Evolutionary conservation across 2,329 filamentous ascomycete genomes (phyloP), one percentile per base, ranked within the genome.

Genomic region (Coniochaeta sp.): DNA sequence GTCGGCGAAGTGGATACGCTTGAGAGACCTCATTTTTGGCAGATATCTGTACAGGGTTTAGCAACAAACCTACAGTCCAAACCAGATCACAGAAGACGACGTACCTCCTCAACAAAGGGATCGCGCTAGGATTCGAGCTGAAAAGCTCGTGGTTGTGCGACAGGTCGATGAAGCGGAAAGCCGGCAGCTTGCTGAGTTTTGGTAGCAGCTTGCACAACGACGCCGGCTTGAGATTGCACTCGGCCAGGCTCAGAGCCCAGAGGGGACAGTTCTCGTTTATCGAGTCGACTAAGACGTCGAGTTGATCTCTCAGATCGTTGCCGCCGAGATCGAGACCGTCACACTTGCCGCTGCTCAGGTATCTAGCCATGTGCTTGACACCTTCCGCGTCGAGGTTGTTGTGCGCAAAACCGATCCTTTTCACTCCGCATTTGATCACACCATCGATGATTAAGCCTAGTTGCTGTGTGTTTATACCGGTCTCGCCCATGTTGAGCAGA

Each of bases 301-400:
- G 76, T 47, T 83, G 78, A 34, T 84, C 79, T 52, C 78, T 73
- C 19, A 88, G 71, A 64, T 95, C 85, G 67, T 98, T 98, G 26
- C 92, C 91, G 44, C 92, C 91, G 14, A 98, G 76, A 71, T 98
- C 95, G 4, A 99, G 79, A 6, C 91, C 93, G 71, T 96, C 89
- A 66, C 93, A 98, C 57, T 87, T 82, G 0, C 89, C 89, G 24
- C 86, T 86, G 30, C 85, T 82, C 22, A 98, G 73, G 70, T 93
- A 98, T 59, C 84, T 84, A 32, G 89, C 81, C 32, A 97, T 83
- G 68, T 96, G 88, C 58, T 85, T 80, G 58, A 97, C 75, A 0
- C 90, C 90, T 66, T 89, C 86, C 6, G 82, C 79, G 58, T 90
- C 87, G 30, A 99, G 81, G 34, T 86, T 78, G 67, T 96, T 97